Conservation (phyloP, 2,329 filamentous ascomycete genomes). For the Sarocladiaceae sp. region DNA sequence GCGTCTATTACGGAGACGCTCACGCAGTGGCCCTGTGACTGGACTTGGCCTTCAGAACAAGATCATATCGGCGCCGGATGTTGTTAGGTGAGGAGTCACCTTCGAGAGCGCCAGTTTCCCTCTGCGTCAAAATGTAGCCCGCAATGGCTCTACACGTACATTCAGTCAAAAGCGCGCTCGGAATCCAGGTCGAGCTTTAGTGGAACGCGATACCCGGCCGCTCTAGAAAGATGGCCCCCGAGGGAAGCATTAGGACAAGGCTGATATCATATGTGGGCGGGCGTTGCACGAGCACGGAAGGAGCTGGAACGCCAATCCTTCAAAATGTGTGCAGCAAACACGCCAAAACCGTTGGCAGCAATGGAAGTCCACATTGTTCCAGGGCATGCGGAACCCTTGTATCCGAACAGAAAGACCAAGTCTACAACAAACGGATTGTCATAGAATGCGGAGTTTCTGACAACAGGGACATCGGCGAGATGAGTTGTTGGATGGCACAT, state of each 20-base stretch:
- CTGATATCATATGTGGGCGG: conserved; percentile 2
- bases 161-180: too few relatives aligned
- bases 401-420: not conserved
- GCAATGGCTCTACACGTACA: too few relatives aligned
- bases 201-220: not conserved
- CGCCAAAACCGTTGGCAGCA: not conserved
- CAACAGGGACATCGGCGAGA: not conserved
- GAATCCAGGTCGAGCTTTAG: too few relatives aligned
- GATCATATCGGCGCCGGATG: not conserved
- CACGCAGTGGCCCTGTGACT: not conserved
- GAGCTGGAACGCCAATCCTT: not conserved
- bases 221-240: not conserved
- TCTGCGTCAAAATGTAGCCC: not conserved
- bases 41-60: not conserved
- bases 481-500: not conserved
- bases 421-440: not conserved
- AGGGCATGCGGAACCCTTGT: too few relatives aligned
- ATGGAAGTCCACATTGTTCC: not conserved
- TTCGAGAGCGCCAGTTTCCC: not conserved
- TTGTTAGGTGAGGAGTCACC: not conserved
- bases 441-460: not conserved
- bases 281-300: not conserved
- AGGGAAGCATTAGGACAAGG: not conserved
- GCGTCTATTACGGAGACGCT: not conserved
- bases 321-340: not conserved